A percentile compares a stretch with the other conserved stretches of the same genome.
Conservation (phyloP, 331 rosid species). For the Spiraea crenata region DNA sequence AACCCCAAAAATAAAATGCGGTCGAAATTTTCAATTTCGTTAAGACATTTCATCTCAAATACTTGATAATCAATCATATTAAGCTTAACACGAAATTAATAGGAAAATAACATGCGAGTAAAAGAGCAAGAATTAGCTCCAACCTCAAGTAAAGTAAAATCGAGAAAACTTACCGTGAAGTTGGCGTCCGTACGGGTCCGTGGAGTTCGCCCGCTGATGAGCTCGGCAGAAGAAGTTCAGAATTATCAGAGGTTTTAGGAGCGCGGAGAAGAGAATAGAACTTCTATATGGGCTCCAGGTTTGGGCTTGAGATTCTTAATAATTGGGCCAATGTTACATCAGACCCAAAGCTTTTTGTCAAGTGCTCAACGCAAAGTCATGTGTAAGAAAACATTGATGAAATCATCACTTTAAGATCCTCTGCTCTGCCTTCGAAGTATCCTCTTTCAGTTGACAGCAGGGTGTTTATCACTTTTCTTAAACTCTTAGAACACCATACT, state of each 20-base stretch:
- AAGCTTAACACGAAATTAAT: not conserved
- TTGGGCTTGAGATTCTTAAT: too few species aligned
- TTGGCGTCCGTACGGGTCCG: not conserved
- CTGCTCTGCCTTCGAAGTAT: too few species aligned
- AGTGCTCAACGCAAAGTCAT: too few species aligned
- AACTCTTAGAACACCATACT: too few species aligned
- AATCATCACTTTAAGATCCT: too few species aligned
- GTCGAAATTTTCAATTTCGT: not conserved
- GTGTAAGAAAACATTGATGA: too few species aligned
- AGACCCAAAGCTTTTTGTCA: too few species aligned
- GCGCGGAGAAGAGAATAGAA: not conserved
- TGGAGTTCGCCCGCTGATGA: not conserved
- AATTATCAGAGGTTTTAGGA: not conserved
- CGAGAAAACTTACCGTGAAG: not conserved
- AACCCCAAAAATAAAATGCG: not conserved
- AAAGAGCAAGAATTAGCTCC: not conserved
- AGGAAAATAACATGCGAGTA: not conserved
- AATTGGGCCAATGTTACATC: not conserved
- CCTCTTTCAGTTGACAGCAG: too few species aligned
- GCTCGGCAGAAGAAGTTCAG: not conserved
- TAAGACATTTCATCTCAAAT: not conserved
- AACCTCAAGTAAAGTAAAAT: not conserved
- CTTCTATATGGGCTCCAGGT: not conserved
- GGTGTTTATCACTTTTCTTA: too few species aligned
- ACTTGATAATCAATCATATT: not conserved